phyloP scores from a whole-genome alignment of 257 asterid genomes.

The Solanum gracilifrons region DNA sequence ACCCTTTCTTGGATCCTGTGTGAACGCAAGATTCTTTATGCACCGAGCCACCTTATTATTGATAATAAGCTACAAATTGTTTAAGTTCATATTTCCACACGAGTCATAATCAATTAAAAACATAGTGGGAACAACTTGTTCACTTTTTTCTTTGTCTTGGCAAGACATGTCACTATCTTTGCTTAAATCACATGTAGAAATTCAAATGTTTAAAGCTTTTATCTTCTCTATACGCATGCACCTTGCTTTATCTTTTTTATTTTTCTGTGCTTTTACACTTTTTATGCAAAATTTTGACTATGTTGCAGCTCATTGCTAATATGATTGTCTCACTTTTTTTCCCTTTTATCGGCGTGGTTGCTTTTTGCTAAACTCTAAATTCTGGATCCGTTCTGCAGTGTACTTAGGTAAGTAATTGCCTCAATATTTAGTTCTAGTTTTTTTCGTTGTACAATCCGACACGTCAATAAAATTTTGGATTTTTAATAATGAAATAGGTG shows the following conservation, averaged over 20 bases:
- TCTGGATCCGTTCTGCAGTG: constrained; percentile 33
- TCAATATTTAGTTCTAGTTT: neutral
- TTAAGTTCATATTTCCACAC: neutral
- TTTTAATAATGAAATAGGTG: neutral
- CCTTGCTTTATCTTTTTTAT: neutral
- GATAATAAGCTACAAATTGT: neutral
- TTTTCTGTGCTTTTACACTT: neutral
- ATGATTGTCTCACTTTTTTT: neutral
- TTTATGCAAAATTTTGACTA: neutral
- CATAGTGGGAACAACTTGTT: neutral
- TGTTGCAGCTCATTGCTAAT: neutral
- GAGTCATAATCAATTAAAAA: neutral
- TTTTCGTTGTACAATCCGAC: no score
- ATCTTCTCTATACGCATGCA: neutral
- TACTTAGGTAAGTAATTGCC: constrained; percentile 65
- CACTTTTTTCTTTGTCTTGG: neutral
- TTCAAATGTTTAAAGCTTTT: neutral
- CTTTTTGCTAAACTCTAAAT: constrained; percentile 8
- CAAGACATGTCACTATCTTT: neutral
- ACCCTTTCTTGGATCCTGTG: neutral
- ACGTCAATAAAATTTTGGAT: neutral
- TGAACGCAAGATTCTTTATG: neutral
- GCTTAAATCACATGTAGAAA: neutral
- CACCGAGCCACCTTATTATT: neutral
- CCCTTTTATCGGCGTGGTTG: constrained; percentile 12